Conservation (phyloP, 352 stramenopile species). For the Blastocystis sp. region DNA sequence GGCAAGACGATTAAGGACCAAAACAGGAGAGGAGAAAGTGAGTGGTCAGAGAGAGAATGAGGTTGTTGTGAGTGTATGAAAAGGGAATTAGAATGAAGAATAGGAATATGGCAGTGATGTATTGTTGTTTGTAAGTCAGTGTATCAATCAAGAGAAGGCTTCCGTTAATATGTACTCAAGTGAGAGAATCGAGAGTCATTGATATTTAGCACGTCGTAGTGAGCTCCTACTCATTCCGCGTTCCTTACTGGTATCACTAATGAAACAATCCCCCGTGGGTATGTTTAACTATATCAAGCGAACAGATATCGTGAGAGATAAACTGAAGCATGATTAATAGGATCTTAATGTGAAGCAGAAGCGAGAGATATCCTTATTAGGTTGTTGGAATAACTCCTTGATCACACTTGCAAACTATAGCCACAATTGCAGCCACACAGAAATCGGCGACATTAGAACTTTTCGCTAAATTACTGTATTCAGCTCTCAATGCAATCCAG, state of each 20-base stretch:
- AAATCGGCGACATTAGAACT: not conserved
- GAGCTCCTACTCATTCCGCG: slow-evolving; percentile 10
- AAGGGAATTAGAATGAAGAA: too few species aligned
- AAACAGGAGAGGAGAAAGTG: not conserved
- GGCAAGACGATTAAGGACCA: not conserved
- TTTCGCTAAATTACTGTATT: slow-evolving; percentile 37
- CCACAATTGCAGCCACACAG: slow-evolving; percentile 32
- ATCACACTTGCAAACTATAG: slow-evolving; percentile 34
- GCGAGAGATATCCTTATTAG: slow-evolving; percentile 38
- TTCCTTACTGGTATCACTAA: not conserved
- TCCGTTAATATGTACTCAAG: slow-evolving; percentile 43
- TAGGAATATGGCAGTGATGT: slow-evolving; percentile 43
- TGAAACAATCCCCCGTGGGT: not conserved
- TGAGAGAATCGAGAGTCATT: not conserved
- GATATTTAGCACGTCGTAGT: not conserved
- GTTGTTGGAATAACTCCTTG: not conserved
- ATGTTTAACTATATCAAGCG: slow-evolving; percentile 55
- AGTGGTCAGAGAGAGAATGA: not conserved
- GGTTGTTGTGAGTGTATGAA: slow-evolving; percentile 27
- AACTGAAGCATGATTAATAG: not conserved
- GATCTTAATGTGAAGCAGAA: slow-evolving; percentile 33
- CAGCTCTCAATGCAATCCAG: slow-evolving; percentile 45
- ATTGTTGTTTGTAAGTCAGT: slow-evolving; percentile 26
- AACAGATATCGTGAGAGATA: not conserved
- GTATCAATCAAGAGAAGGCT: not conserved